A percentile compares a stretch with the other conserved stretches of the same genome.
Conservation (phyloP, 2,329 filamentous ascomycete species). For the Hypoxylon sp. region DNA sequence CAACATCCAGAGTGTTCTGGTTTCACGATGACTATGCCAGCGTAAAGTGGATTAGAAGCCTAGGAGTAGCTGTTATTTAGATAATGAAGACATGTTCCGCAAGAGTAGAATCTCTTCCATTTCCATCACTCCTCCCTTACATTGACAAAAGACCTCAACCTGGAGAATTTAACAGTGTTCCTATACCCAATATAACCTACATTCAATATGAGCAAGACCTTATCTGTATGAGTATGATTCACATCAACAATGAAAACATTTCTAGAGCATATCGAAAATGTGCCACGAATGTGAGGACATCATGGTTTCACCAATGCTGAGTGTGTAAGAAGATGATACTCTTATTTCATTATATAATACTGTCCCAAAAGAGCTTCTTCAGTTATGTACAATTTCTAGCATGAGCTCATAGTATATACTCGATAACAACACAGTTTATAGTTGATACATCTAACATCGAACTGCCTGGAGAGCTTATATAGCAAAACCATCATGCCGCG, state of each 20-base stretch:
- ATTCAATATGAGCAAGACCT: slow-evolving; percentile 9
- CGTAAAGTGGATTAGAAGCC: neutral
- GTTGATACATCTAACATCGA: neutral
- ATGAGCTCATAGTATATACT: neutral
- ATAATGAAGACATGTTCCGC: slow-evolving; percentile 6
- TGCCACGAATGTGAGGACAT: slow-evolving; percentile 5
- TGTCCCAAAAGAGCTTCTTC: neutral
- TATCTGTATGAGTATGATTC: neutral
- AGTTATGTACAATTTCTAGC: neutral
- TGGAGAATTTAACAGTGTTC: neutral
- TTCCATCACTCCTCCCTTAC: neutral
- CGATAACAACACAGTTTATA: neutral
- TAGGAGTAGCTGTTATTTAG: slow-evolving; percentile 11
- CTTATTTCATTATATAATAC: neutral
- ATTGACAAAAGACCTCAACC: slow-evolving; percentile 9
- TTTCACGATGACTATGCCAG: neutral
- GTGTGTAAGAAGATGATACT: neutral
- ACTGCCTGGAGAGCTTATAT: slow-evolving; percentile 19
- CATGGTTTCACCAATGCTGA: neutral
- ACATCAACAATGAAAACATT: slow-evolving; percentile 23
- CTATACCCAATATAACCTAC: neutral
- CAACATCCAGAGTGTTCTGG: slow-evolving; percentile 24
- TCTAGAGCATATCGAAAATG: slow-evolving; percentile 18
- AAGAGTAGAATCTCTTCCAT: neutral
- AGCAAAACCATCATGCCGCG: slow-evolving; percentile 41